phyloP scores from a whole-genome alignment of 129 eudicot species.

The Silybum marianum region DNA sequence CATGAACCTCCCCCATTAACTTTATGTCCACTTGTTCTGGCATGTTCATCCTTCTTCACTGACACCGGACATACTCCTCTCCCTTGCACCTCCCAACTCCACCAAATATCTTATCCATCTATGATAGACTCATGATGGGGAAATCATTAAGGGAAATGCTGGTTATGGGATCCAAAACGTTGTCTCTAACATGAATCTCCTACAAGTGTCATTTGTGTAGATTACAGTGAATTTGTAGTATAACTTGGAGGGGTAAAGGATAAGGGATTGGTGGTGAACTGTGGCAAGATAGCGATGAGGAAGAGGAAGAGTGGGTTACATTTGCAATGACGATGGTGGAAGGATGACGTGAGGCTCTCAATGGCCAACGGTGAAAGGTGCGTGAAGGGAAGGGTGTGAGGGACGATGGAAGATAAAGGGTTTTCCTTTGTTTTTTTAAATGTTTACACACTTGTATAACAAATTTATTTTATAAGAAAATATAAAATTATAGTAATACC shows the following conservation, averaged over 20 bases:
- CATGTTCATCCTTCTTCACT: background rate
- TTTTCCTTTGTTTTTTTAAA: too few relatives aligned
- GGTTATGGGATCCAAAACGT: background rate
- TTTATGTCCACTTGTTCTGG: constrained; percentile 68
- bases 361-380: background rate
- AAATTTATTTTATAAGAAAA: too few relatives aligned
- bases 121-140: background rate
- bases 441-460: background rate
- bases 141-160: background rate
- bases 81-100: background rate
- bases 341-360: background rate
- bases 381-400: background rate
- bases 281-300: background rate
- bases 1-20: constrained; percentile 66
- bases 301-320: too few relatives aligned
- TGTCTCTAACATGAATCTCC: background rate
- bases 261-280: background rate
- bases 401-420: background rate
- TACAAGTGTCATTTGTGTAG: background rate
- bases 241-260: background rate
- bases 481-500: too few relatives aligned
- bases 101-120: background rate
- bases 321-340: background rate
- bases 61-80: too few relatives aligned
- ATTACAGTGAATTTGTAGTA: background rate